A percentile compares a stretch with the other conserved stretches of the same genome.
Evolutionary conservation across 2,329 filamentous ascomycete genomes (phyloP).

Genomic region (Elsinoe fawcettii): DNA sequence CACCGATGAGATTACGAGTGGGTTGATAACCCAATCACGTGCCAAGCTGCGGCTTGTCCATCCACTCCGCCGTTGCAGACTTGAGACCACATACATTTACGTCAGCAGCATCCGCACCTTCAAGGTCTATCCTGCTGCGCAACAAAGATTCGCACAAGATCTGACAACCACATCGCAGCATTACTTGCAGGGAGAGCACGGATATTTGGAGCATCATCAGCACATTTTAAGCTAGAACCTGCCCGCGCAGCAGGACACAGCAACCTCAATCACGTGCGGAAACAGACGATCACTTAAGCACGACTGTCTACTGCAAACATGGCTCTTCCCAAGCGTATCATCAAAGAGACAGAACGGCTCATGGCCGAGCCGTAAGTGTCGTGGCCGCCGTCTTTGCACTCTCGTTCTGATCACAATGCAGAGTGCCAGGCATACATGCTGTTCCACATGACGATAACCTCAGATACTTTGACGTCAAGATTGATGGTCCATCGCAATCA

Average conservation of each 20-base stretch:
- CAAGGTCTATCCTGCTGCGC: too few relatives aligned
- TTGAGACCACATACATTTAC: too few relatives aligned
- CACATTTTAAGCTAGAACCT: too few relatives aligned
- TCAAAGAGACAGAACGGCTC: constrained; percentile 96
- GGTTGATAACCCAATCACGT: too few relatives aligned
- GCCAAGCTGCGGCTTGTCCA: too few relatives aligned
- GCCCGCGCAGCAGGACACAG: neutral
- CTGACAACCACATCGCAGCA: too few relatives aligned
- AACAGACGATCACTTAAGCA: neutral
- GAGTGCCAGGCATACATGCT: constrained; percentile 92
- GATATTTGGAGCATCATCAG: too few relatives aligned
- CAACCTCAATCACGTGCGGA: neutral
- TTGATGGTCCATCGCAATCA: constrained; percentile 83
- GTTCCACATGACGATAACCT: constrained; percentile 95
- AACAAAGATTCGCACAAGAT: too few relatives aligned
- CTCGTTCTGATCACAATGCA: constrained; percentile 33
- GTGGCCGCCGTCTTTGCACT: constrained; percentile 7
- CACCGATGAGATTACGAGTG: too few relatives aligned
- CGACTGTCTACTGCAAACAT: constrained; percentile 26
- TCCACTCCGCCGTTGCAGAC: too few relatives aligned
- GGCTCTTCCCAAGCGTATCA: constrained; percentile 90
- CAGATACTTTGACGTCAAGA: constrained; percentile 95
- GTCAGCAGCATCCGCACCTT: too few relatives aligned
- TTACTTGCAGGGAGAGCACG: too few relatives aligned
- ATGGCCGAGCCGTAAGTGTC: constrained; percentile 82